A percentile compares a stretch with the other conserved stretches of the same genome.
phyloP scores from a whole-genome alignment of 805 yeast species.

The Pichia sporocuriosa region DNA sequence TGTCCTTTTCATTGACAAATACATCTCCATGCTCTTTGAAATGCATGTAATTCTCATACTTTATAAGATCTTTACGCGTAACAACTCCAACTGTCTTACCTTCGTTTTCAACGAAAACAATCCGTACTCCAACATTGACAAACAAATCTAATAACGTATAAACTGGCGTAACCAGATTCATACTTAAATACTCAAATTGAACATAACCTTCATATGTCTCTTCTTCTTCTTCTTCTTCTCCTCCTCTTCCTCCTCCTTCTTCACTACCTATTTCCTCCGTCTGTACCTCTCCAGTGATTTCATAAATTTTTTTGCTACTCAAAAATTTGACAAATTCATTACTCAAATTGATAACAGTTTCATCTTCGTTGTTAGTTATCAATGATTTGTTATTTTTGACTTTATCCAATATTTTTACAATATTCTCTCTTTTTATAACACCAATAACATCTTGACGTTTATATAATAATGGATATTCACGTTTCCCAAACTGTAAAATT shows the following conservation, averaged over 20 bases:
- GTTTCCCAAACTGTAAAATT: slow-evolving; percentile 1
- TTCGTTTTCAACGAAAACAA: slow-evolving; percentile 55
- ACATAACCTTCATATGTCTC: slow-evolving; percentile 20
- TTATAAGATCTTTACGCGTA: slow-evolving; percentile 75
- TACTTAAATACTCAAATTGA: slow-evolving; percentile 56
- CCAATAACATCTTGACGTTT: slow-evolving; percentile 35
- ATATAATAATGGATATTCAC: slow-evolving; percentile 46
- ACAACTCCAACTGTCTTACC: slow-evolving; percentile 68
- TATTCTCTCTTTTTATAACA: slow-evolving; percentile 37
- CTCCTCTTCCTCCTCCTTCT: not conserved
- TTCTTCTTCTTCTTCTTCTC: slow-evolving; percentile 1
- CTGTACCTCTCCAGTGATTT: not conserved
- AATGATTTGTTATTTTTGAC: slow-evolving; percentile 4
- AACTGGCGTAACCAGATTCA: slow-evolving; percentile 46
- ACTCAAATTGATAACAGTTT: not conserved
- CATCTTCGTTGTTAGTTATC: not conserved
- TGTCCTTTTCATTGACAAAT: slow-evolving; percentile 21
- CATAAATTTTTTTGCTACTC: slow-evolving; percentile 7
- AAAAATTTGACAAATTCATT: slow-evolving; percentile 14
- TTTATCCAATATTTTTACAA: slow-evolving; percentile 18
- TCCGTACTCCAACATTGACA: slow-evolving; percentile 71
- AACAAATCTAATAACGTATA: slow-evolving; percentile 63
- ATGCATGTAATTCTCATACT: slow-evolving; percentile 43
- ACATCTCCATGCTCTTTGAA: slow-evolving; percentile 22
- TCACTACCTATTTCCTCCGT: not conserved